Percentiles rank a stretch among this genome's conserved stretches.
These are phyloP conservation scores for Chalciporus sphaerocephalus DNA, from an alignment of 768 basidiomycete genomes.

Conservation along the genomic window DNA sequence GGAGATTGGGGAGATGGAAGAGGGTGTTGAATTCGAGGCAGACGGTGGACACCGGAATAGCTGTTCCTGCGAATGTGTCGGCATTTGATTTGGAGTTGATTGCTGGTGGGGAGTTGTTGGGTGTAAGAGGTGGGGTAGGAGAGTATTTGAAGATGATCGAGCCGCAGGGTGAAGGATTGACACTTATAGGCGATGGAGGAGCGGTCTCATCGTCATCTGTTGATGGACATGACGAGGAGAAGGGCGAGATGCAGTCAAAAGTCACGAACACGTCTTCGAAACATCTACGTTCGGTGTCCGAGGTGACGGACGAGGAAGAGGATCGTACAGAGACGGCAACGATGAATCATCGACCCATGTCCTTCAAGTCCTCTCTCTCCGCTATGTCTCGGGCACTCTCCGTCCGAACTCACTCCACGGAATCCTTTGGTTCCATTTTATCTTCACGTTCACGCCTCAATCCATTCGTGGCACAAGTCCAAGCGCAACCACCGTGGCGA, in stretches of 20 bases:
- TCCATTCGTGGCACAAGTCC: slow-evolving; percentile 32
- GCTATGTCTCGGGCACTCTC: slow-evolving; percentile 20
- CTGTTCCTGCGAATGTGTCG: slow-evolving; percentile 47
- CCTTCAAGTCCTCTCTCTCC: slow-evolving; percentile 23
- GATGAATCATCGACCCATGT: slow-evolving; percentile 14
- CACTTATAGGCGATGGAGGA: slow-evolving; percentile 2
- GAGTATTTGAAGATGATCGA: slow-evolving; percentile 60
- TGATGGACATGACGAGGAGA: no score
- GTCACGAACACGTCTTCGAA: slow-evolving; percentile 9
- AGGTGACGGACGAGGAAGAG: slow-evolving; percentile 32
- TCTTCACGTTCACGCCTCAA: slow-evolving; percentile 29
- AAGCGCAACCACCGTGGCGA: slow-evolving; percentile 46
- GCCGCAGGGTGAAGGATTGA: slow-evolving; percentile 14
- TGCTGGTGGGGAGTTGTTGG: slow-evolving; percentile 57
- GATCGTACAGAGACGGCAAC: slow-evolving; percentile 14
- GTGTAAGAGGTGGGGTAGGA: slow-evolving; percentile 60
- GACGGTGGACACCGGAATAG: slow-evolving; percentile 34
- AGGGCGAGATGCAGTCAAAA: slow-evolving; percentile 10
- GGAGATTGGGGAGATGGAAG: slow-evolving; percentile 77
- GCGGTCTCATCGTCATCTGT: not conserved
- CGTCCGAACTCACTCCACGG: slow-evolving; percentile 31
- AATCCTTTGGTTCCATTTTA: slow-evolving; percentile 31
- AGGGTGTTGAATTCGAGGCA: slow-evolving; percentile 60
- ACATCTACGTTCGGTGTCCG: slow-evolving; percentile 29
- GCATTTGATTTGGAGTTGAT: slow-evolving; percentile 68